Percentiles rank a stretch among this genome's conserved stretches.
Evolutionary conservation across 148 eudicot species (phyloP).

Genomic region (Nepenthes mirabilis): DNA sequence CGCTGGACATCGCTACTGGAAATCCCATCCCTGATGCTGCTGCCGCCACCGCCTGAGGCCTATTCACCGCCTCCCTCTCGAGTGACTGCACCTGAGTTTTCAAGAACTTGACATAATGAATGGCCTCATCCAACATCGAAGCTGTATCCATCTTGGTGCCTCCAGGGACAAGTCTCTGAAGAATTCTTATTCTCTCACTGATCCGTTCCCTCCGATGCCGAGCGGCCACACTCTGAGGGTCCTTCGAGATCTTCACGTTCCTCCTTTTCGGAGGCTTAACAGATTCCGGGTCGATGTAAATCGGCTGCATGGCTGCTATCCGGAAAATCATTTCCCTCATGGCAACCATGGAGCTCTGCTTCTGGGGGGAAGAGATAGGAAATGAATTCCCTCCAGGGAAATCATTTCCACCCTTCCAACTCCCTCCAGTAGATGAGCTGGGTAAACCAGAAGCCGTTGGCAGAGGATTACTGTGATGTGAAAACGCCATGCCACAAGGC

Average conservation of each 20-base stretch:
- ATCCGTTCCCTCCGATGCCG: slow-evolving; percentile 79
- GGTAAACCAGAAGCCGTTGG: background rate
- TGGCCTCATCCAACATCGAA: slow-evolving; percentile 86
- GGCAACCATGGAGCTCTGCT: slow-evolving; percentile 49
- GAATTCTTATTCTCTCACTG: slow-evolving; percentile 70
- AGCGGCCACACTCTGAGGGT: slow-evolving; percentile 91
- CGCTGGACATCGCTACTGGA: slow-evolving; percentile 29
- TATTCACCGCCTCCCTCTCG: slow-evolving; percentile 30
- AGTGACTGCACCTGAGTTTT: slow-evolving; percentile 69
- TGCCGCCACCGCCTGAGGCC: slow-evolving; percentile 9
- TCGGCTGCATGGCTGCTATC: slow-evolving; percentile 92
- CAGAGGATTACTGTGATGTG: too few relatives aligned
- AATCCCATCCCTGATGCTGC: slow-evolving; percentile 19
- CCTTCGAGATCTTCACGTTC: slow-evolving; percentile 79
- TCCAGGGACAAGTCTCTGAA: slow-evolving; percentile 87
- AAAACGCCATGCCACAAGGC: too few relatives aligned
- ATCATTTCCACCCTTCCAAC: too few relatives aligned
- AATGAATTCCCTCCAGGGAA: background rate
- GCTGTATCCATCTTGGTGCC: slow-evolving; percentile 97
- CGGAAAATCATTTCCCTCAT: slow-evolving; percentile 92
- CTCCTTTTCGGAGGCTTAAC: slow-evolving; percentile 73
- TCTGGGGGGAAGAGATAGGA: slow-evolving; percentile 7
- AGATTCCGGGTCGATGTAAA: slow-evolving; percentile 79
- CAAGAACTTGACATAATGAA: slow-evolving; percentile 82
- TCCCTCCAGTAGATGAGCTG: background rate